Conservation (phyloP, 1,139 yeast genomes). For the Entelexis sorbosivorans region DNA sequence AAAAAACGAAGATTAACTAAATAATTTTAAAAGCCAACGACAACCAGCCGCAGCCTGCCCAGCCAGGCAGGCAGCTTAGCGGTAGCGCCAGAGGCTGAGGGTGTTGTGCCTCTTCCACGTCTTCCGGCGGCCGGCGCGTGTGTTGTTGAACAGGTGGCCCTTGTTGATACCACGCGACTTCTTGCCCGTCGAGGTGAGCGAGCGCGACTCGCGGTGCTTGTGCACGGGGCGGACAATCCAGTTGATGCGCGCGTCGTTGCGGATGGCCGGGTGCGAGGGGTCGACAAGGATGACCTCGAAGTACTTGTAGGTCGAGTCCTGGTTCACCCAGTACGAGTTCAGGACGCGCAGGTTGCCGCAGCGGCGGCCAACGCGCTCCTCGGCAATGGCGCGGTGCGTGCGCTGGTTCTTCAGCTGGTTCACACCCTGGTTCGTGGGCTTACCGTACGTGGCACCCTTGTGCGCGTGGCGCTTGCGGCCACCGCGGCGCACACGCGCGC, state of each 20-base stretch:
- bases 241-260: constrained; percentile 98
- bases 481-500: constrained; percentile 99
- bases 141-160: constrained; percentile 98
- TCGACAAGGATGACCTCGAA: constrained; percentile 94
- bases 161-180: constrained; percentile 99
- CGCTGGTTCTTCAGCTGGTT: constrained; percentile 99
- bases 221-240: constrained; percentile 99
- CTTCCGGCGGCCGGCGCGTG: constrained; percentile 95
- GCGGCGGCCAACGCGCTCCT: constrained; percentile 99
- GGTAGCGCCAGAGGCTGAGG: constrained; percentile 98
- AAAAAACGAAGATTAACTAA: not conserved
- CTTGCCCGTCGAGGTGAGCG: constrained; percentile 97
- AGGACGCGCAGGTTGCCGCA: constrained; percentile 98
- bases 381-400: constrained; percentile 95
- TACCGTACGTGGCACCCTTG: constrained; percentile 99
- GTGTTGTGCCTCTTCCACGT: constrained; percentile 99
- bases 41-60: not conserved
- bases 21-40: constrained; percentile 1
- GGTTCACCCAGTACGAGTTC: constrained; percentile 99
- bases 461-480: constrained; percentile 99
- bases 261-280: constrained; percentile 97
- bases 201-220: constrained; percentile 99
- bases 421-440: constrained; percentile 99
- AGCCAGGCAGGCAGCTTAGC: constrained; percentile 38
- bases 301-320: constrained; percentile 99